phyloP scores from a whole-genome alignment of 225 moss, liverwort and hornwort genomes.

The Polytrichum formosum region DNA sequence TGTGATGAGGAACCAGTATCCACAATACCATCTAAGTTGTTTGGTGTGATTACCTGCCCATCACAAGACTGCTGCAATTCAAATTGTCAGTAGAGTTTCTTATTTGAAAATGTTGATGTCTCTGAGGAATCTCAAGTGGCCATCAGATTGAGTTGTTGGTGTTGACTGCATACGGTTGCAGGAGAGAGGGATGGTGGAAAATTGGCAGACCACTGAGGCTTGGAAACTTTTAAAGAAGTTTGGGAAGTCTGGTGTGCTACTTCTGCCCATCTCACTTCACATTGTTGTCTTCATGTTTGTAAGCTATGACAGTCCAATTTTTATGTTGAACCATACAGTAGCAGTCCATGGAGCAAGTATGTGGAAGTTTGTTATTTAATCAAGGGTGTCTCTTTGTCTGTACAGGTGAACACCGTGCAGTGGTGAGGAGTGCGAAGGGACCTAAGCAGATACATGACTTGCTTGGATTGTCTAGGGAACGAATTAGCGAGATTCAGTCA shows the following conservation, averaged over 20 bases:
- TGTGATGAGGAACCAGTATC: too few relatives aligned
- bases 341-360: too few relatives aligned
- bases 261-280: not conserved
- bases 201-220: constrained; percentile 70
- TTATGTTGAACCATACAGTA: too few relatives aligned
- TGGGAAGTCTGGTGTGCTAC: constrained; percentile 66
- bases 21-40: too few relatives aligned
- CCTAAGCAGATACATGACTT: constrained; percentile 62
- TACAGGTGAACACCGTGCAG: constrained; percentile 77
- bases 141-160: not conserved
- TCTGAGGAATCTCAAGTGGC: not conserved
- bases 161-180: constrained; percentile 27
- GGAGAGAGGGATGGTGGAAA: constrained; percentile 54
- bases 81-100: not conserved
- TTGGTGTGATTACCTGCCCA: too few relatives aligned
- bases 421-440: constrained; percentile 61
- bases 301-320: too few relatives aligned
- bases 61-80: too few relatives aligned
- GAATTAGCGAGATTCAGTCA: constrained; percentile 60
- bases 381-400: constrained; percentile 6
- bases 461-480: constrained; percentile 63
- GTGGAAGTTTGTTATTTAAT: not conserved
- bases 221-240: constrained; percentile 85
- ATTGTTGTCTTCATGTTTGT: too few relatives aligned
- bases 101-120: not conserved